phyloP scores from a whole-genome alignment of 495 filamentous ascomycete genomes.

The Aspergillus sparsus region DNA sequence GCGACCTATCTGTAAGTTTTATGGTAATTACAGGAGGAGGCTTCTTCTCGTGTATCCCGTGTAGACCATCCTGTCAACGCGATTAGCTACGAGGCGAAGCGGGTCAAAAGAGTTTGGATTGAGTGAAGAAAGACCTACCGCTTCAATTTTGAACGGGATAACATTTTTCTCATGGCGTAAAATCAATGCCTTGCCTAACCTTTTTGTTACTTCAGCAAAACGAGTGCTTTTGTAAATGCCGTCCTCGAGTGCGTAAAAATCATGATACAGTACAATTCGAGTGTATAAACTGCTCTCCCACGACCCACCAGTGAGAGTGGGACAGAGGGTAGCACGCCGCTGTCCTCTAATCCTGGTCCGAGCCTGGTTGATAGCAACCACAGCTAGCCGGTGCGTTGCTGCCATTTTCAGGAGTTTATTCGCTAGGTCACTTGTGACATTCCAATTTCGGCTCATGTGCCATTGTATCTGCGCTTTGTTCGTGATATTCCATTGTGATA shows the following conservation, averaged over 20 bases:
- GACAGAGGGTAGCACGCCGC: slow-evolving; percentile 62
- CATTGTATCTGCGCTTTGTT: slow-evolving; percentile 51
- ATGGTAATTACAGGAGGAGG: slow-evolving; percentile 2
- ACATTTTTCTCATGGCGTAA: slow-evolving; percentile 39
- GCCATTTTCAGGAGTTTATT: slow-evolving; percentile 66
- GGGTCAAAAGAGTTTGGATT: background rate
- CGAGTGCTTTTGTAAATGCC: slow-evolving; percentile 21
- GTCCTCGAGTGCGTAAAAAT: slow-evolving; percentile 41
- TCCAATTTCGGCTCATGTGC: slow-evolving; percentile 61
- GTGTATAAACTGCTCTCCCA: slow-evolving; percentile 73
- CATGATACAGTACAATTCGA: slow-evolving; percentile 69
- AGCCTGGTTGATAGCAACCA: slow-evolving; percentile 70
- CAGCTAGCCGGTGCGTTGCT: slow-evolving; percentile 62
- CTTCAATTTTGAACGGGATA: slow-evolving; percentile 42
- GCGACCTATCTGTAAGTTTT: slow-evolving; percentile 1
- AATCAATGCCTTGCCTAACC: slow-evolving; percentile 35
- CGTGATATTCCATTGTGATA: slow-evolving; percentile 28
- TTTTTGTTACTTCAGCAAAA: slow-evolving; percentile 51
- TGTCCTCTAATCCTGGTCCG: slow-evolving; percentile 65
- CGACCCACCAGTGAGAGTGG: slow-evolving; percentile 62
- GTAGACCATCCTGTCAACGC: slow-evolving; percentile 33
- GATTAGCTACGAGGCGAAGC: background rate
- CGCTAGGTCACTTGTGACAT: slow-evolving; percentile 59
- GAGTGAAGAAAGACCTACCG: slow-evolving; percentile 29
- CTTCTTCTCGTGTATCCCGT: slow-evolving; percentile 12